Conservation (phyloP, 176 grass and related monocot genomes). For the Eleusine indica region DNA sequence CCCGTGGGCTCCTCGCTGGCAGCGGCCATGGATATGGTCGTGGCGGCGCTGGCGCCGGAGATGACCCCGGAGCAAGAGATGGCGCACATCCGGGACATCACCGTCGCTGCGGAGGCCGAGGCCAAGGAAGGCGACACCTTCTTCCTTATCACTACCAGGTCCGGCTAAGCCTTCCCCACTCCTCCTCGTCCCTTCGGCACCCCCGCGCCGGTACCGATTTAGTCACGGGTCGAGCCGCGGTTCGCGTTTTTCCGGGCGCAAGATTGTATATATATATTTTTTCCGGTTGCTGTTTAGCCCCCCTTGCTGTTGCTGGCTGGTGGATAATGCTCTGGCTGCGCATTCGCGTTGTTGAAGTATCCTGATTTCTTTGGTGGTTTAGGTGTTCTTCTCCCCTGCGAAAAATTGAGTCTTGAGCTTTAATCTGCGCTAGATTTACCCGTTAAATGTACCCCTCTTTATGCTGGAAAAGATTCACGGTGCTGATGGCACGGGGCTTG, state of each 20-base stretch:
- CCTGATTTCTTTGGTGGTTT: neutral
- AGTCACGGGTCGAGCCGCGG: conserved; percentile 13
- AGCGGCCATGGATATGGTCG: conserved; percentile 38
- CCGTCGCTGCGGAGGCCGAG: conserved; percentile 72
- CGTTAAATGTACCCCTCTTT: neutral
- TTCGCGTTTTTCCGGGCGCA: neutral
- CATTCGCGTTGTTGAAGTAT: neutral
- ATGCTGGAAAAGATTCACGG: neutral
- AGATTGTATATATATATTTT: neutral
- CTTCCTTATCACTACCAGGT: conserved; percentile 93
- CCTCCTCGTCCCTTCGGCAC: neutral
- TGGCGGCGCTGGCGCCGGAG: conserved; percentile 30
- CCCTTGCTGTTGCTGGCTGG: neutral
- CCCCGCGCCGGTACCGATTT: conserved; percentile 18
- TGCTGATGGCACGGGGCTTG: neutral
- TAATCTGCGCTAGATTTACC: neutral
- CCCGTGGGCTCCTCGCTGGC: conserved; percentile 4
- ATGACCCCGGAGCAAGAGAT: conserved; percentile 77
- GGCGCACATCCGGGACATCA: conserved; percentile 83
- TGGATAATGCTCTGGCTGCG: neutral
- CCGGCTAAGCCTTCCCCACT: neutral
- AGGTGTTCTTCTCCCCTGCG: neutral
- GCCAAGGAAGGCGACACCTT: conserved; percentile 95
- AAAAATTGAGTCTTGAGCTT: conserved; percentile 9
- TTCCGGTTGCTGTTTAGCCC: too few species aligned